Base-by-base conservation (phyloP, 495 filamentous ascomycete species). In the Penicillium macrosclerotiorum region DNA sequence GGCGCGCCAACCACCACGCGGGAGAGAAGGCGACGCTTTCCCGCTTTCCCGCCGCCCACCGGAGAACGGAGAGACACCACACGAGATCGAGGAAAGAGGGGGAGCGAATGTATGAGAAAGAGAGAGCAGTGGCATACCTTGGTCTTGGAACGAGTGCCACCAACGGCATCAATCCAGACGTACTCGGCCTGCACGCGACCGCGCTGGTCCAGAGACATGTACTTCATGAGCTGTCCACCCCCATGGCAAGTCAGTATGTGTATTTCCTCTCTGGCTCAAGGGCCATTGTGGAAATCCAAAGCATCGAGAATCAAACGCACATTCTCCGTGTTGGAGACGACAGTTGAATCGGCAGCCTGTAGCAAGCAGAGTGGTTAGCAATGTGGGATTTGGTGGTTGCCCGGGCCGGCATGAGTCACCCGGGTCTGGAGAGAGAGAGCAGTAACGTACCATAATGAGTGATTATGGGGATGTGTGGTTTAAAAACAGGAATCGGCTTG, bases 81-180 rank as follows among this genome's bases (percentile, higher is more conserved):
- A n/a, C n/a, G 33, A 25, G 35, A 8, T 18, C 14, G 17, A 14
- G n/a, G n/a, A n/a, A n/a, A n/a, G n/a, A n/a, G n/a, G n/a, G n/a
- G n/a, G n/a, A n/a, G n/a, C n/a, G n/a, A n/a, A n/a, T n/a, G n/a
- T n/a, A n/a, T n/a, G n/a, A n/a, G n/a, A n/a, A n/a, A n/a, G n/a
- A n/a, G n/a, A n/a, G n/a, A n/a, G n/a, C n/a, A n/a, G n/a, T n/a
- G 48, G 72, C 89, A 76, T 75, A 95, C 93, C 82, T 90, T 91
- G 57, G 87, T 87, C 75, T 96, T 96, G 64, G 88, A 90, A 49
- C 90, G 88, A 55, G 84, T 76, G 51, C 84, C 86, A 61, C 84
- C 85, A 47, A 67, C 64, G 55, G 81, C 69, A 67, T 98, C 93
- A 60, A 98, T 91, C 93, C 93, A 98, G 76, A 98, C 84, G 78